Evolutionary conservation across 768 basidiomycete genomes (phyloP).

Genomic region (Leccinum obscurum): DNA sequence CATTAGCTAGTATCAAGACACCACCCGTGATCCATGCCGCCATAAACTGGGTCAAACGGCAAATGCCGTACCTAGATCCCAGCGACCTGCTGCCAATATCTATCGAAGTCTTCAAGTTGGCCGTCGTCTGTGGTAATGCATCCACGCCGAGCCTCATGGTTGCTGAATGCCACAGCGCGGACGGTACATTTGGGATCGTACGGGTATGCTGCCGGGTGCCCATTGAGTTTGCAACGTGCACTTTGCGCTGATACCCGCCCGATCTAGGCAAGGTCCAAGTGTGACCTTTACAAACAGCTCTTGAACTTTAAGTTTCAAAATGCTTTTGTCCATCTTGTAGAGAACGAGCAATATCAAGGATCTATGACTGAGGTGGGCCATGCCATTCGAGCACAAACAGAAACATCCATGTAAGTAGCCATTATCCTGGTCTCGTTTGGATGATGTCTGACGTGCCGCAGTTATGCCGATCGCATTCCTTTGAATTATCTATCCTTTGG

Average conservation of each 20-base stretch:
- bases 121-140: slow-evolving; percentile 80
- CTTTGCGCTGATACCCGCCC: slow-evolving; percentile 9
- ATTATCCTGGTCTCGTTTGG: background rate
- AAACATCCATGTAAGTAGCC: slow-evolving; percentile 38
- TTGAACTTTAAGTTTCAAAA: slow-evolving; percentile 70
- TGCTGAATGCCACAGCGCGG: slow-evolving; percentile 72
- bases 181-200: slow-evolving; percentile 79
- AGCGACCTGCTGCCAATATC: slow-evolving; percentile 88
- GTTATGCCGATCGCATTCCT: slow-evolving; percentile 28
- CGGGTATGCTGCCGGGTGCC: slow-evolving; percentile 47
- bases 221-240: background rate
- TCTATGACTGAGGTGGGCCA: slow-evolving; percentile 68
- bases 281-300: slow-evolving; percentile 82
- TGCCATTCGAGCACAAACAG: slow-evolving; percentile 55
- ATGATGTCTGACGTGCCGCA: slow-evolving; percentile 15
- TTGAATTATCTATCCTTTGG: slow-evolving; percentile 39
- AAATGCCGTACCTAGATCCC: slow-evolving; percentile 71
- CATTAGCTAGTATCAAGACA: slow-evolving; percentile 28
- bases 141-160: slow-evolving; percentile 84
- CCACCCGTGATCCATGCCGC: slow-evolving; percentile 40
- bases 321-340: slow-evolving; percentile 61
- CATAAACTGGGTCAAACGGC: slow-evolving; percentile 53
- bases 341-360: slow-evolving; percentile 74
- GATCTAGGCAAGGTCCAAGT: slow-evolving; percentile 70
- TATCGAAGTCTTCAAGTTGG: slow-evolving; percentile 74